phyloP scores from a whole-genome alignment of 2,329 filamentous ascomycete genomes.

The Aspergillus novoparasiticus region DNA sequence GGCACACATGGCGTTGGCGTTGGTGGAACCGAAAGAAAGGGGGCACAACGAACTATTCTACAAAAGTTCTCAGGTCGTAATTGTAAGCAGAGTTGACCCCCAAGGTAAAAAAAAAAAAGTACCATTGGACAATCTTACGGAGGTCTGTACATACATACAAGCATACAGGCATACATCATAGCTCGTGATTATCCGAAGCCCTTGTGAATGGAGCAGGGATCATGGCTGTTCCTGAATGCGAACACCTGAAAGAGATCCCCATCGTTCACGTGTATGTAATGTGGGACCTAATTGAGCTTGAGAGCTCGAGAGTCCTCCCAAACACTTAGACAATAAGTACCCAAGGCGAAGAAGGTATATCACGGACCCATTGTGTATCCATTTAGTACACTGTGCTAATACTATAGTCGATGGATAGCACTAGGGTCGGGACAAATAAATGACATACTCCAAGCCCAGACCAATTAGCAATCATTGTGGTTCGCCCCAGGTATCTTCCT shows the following conservation, averaged over 20 bases:
- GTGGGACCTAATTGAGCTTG: constrained; percentile 7
- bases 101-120: not conserved
- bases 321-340: not conserved
- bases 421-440: not conserved
- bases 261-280: constrained; percentile 18
- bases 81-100: not conserved
- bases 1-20: not conserved
- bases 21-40: constrained; percentile 8
- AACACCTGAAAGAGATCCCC: not conserved
- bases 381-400: constrained; percentile 1
- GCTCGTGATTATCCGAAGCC: not conserved
- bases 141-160: not conserved
- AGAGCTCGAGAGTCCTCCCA: not conserved
- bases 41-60: not conserved
- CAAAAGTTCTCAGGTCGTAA: not conserved
- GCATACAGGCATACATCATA: not conserved
- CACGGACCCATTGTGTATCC: not conserved
- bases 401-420: not conserved
- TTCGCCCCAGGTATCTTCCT: not conserved
- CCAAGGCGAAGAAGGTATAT: not conserved
- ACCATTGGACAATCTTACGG: not conserved
- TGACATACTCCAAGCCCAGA: constrained; percentile 7
- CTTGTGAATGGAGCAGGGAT: not conserved
- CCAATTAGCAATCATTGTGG: constrained; percentile 18
- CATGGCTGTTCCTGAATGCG: not conserved